Base-by-base conservation (phyloP, 768 basidiomycete species). In the Mycena capillaripes region DNA sequence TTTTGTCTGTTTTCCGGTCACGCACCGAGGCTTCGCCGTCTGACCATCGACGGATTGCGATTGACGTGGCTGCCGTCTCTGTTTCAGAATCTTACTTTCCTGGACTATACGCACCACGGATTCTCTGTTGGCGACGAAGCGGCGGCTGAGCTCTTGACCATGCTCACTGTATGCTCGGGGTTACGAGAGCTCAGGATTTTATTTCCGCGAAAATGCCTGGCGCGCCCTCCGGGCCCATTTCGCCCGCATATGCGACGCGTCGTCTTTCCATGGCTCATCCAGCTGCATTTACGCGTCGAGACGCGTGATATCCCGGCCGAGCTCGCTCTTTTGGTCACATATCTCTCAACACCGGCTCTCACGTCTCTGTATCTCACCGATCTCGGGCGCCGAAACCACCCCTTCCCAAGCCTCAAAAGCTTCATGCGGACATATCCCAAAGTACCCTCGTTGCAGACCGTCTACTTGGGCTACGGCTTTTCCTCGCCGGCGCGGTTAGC, bases 91-190 rank as follows among this genome's bases (percentile, higher is more conserved):
- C 83, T 94, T 52, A 88, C 86, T 8, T 88, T 83, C 76, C 84
- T 94, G 50, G 90, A 93, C 79, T 94, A 93, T 74, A 90, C 90
- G 1, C 92, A 94, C 75, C 92, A 93, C 69, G 89, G 90, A 25
- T 92, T 93, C 80, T 92, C 87, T 44, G 80, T 79, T 23, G 92
- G 89, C 6, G 81, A 86, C 70, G 85, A 87, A 64, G 89, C 91
- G 3, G 85, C 90, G 11, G 77, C 84, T 32, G 92, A 94, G 76
- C 82, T 93, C 55, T 76, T 91, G 46, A 82, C 84, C 30, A 89
- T 93, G 80, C 82, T 94, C 30, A 80, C 84, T 69, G 83, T 92
- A 23, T 92, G 89, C 48, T 78, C 81, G 29, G 82, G 80, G 48
- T 81, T 94, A 16, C 82, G 82, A 61, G 88, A 91, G 62, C 85